Evolutionary conservation across 768 basidiomycete genomes (phyloP).

Genomic region (Tulasnella sp.): DNA sequence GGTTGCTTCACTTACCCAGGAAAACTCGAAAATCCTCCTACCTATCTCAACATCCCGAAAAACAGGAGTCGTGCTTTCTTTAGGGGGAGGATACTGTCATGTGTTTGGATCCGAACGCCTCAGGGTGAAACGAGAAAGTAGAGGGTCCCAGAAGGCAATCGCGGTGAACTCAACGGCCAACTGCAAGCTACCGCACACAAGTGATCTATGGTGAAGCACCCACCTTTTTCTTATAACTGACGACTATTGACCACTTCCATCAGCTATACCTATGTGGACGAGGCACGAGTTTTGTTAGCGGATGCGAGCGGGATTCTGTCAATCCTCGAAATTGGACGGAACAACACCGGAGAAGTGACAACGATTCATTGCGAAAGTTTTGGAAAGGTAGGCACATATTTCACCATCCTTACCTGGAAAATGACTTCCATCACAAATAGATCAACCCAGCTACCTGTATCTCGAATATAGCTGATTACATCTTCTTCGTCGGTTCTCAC

Average conservation of each 20-base stretch:
- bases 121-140: slow-evolving; percentile 28
- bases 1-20: slow-evolving; percentile 7
- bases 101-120: slow-evolving; percentile 5
- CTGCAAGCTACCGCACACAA: too few relatives aligned
- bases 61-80: slow-evolving; percentile 20
- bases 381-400: background rate
- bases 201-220: too few relatives aligned
- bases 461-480: slow-evolving; percentile 56
- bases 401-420: too few relatives aligned
- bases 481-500: slow-evolving; percentile 69
- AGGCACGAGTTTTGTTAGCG: too few relatives aligned
- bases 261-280: too few relatives aligned
- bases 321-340: too few relatives aligned
- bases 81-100: slow-evolving; percentile 21
- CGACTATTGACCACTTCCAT: too few relatives aligned
- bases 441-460: slow-evolving; percentile 57
- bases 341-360: slow-evolving; percentile 5
- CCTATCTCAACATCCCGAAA: slow-evolving; percentile 1
- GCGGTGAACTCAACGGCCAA: too few relatives aligned
- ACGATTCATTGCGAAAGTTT: slow-evolving; percentile 28
- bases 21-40: slow-evolving; percentile 17
- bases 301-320: too few relatives aligned
- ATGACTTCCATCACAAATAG: too few relatives aligned
- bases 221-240: too few relatives aligned
- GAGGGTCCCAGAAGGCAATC: slow-evolving; percentile 43